Conservation (phyloP, 2,329 filamentous ascomycete genomes). For the Botrytis cinerea region DNA sequence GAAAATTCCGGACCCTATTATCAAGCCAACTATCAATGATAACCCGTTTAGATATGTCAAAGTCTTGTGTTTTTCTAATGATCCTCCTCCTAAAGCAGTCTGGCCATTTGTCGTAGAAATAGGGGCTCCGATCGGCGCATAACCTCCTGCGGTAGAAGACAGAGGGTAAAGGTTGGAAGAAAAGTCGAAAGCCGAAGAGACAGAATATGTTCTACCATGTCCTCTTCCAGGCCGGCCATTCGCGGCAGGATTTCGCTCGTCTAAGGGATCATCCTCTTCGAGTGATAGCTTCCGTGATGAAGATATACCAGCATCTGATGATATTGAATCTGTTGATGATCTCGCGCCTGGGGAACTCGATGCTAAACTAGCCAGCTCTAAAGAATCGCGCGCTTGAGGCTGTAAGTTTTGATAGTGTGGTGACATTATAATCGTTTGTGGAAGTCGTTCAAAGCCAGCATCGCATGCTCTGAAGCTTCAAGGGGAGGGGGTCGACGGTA, state of each 20-base stretch:
- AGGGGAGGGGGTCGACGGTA: background rate
- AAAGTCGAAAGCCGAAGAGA: constrained; percentile 94
- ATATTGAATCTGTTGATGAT: constrained; percentile 68
- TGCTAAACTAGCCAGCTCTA: constrained; percentile 93
- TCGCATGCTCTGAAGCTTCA: constrained; percentile 21
- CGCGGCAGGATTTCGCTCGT: constrained; percentile 57
- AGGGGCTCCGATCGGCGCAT: constrained; percentile 82
- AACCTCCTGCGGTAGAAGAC: constrained; percentile 77
- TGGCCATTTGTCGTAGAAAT: constrained; percentile 58
- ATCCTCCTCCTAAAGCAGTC: constrained; percentile 68
- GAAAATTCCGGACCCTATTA: constrained; percentile 96
- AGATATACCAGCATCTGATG: constrained; percentile 78
- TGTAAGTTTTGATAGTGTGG: constrained; percentile 38
- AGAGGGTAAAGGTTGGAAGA: constrained; percentile 90
- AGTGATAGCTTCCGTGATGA: constrained; percentile 92
- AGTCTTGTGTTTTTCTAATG: constrained; percentile 91
- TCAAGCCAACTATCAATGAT: constrained; percentile 85
- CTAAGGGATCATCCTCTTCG: constrained; percentile 80
- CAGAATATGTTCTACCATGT: constrained; percentile 75
- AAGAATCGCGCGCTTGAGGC: constrained; percentile 70
- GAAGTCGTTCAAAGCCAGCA: constrained; percentile 17
- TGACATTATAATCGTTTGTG: constrained; percentile 36
- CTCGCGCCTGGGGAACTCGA: constrained; percentile 71
- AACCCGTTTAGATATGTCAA: constrained; percentile 93
- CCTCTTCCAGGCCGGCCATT: constrained; percentile 42